Evolutionary conservation across 2,329 filamentous ascomycete species (phyloP), one percentile per base, ranked within the genome.

Genomic region (Aspergillus puulaauensis): DNA sequence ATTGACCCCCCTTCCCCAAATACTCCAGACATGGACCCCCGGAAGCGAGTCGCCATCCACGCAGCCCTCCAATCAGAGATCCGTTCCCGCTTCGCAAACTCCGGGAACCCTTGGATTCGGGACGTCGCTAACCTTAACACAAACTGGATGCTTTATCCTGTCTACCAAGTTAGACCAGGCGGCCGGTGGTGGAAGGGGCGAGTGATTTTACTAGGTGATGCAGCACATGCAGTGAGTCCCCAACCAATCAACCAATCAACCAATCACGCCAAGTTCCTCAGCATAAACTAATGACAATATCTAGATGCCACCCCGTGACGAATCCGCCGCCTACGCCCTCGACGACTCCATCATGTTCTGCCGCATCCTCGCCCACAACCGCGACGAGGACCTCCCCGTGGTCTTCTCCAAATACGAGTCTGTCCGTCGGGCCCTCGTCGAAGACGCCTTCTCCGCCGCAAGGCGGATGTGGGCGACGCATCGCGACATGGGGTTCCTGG

Each of bases 271-370:
- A 3, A 17, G 31, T 31, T 11, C 4, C 9, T 31, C 27, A 4
- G 3, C 2, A 11, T 41, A 19, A 45, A 15, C 35, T 37, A 6
- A 37, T 37, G 6, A n/a, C 4, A 31, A 11, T 37, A 14, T 37
- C 4, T 44, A 77, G 74, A 77, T 78, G 75, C 75, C 75, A 17
- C 75, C 75, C 0, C 73, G 73, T 40, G 75, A 75, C 51, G 75
- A 78, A 68, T 75, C 72, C 5, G 73, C 73, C 12, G 71, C 73
- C 1, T 71, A 74, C 41, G 73, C 73, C 3, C 68, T 78, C n/a
- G 75, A 77, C 58, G 75, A 77, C 50, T 69, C 70, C 7, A 69
- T 78, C 37, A 62, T 77, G 4, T 69, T 78, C 57, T 68, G 73
- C 14, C 70, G 71, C 2, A 65, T 71, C 23, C 58, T 77, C 14